Evolutionary conservation across 116 monocot species (phyloP).

Genomic region (Iris pallida): DNA sequence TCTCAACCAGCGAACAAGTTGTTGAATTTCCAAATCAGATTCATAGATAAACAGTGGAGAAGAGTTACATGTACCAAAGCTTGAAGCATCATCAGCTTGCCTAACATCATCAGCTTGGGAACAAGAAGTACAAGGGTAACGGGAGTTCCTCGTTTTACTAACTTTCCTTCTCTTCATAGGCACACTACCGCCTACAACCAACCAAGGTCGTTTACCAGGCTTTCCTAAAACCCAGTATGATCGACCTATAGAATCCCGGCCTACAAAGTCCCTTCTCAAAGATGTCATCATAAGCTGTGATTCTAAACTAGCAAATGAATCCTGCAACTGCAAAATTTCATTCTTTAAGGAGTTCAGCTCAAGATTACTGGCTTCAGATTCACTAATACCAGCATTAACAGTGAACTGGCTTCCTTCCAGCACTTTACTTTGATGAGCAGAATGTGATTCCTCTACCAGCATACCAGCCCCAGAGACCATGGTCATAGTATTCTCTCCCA

Average conservation of each 20-base stretch:
- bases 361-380: constrained; percentile 16
- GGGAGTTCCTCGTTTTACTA: not conserved
- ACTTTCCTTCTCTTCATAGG: constrained; percentile 12
- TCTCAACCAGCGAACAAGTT: constrained; percentile 57
- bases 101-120: no score
- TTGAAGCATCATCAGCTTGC: constrained; percentile 3
- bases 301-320: constrained; percentile 49
- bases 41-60: constrained; percentile 49
- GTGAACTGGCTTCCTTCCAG: constrained; percentile 10
- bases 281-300: constrained; percentile 55
- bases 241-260: constrained; percentile 70
- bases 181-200: constrained; percentile 59
- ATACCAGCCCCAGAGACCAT: constrained; percentile 8
- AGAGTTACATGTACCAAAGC: constrained; percentile 1
- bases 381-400: constrained; percentile 7
- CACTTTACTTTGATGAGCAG: constrained; percentile 11
- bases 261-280: constrained; percentile 69
- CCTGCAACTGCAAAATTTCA: constrained; percentile 60
- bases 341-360: constrained; percentile 46
- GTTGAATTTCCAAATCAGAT: constrained; percentile 56
- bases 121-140: not conserved
- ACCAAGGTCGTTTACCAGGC: constrained; percentile 59
- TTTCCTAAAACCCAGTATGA: constrained; percentile 74
- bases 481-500: constrained; percentile 8
- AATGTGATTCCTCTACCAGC: constrained; percentile 5